Percentiles rank a stretch among this genome's conserved stretches.
phyloP scores from a whole-genome alignment of 768 basidiomycete genomes.

The Flagelloscypha sp. region DNA sequence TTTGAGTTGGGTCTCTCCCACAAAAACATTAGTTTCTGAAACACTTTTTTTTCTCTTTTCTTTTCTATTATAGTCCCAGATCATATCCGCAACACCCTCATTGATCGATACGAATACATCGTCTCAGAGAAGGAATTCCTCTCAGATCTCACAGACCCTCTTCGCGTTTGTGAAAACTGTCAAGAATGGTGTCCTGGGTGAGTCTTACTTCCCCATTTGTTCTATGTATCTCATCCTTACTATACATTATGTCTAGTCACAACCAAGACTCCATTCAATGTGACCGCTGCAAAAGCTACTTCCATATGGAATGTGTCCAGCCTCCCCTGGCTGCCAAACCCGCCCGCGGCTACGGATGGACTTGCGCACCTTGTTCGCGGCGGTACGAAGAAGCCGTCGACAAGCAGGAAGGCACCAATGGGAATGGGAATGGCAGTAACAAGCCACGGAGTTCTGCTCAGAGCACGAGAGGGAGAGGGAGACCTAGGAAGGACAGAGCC shows the following conservation, averaged over 20 bases:
- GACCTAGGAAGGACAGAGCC: slow-evolving; percentile 67
- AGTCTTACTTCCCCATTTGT: slow-evolving; percentile 18
- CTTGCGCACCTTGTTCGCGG: slow-evolving; percentile 87
- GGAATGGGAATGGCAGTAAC: slow-evolving; percentile 18
- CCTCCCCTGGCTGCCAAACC: slow-evolving; percentile 89
- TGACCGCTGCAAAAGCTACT: slow-evolving; percentile 86
- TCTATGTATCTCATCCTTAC: slow-evolving; percentile 12
- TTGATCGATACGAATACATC: slow-evolving; percentile 86
- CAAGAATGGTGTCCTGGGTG: slow-evolving; percentile 85
- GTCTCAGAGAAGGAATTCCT: slow-evolving; percentile 92
- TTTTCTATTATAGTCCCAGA: slow-evolving; percentile 57
- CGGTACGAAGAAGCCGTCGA: slow-evolving; percentile 83
- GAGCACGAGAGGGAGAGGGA: slow-evolving; percentile 60
- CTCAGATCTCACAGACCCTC: slow-evolving; percentile 77
- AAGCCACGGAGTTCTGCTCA: slow-evolving; percentile 67
- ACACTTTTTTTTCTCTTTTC: slow-evolving; percentile 15
- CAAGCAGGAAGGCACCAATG: slow-evolving; percentile 50
- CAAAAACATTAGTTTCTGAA: slow-evolving; percentile 15
- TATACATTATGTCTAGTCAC: slow-evolving; percentile 16
- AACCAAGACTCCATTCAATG: slow-evolving; percentile 84
- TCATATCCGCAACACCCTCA: slow-evolving; percentile 68
- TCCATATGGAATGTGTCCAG: slow-evolving; percentile 91
- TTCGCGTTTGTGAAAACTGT: slow-evolving; percentile 83
- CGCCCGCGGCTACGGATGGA: slow-evolving; percentile 95
- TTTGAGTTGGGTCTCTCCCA: slow-evolving; percentile 2